Conservation (phyloP, 371 early-diverging fungal genomes). For the Batkoa obscura region DNA sequence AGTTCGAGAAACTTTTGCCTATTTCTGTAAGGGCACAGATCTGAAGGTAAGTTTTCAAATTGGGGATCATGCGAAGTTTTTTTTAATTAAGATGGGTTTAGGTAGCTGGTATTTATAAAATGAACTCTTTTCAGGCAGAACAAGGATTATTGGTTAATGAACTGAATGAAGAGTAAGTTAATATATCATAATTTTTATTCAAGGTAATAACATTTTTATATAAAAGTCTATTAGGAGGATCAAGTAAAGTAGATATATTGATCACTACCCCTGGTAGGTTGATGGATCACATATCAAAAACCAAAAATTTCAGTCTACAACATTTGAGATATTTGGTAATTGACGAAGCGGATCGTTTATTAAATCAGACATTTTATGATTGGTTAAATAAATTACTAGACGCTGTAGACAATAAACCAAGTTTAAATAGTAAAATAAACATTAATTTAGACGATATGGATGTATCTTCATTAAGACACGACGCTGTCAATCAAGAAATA, state of each 20-base stretch:
- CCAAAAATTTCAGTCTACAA: conserved; percentile 73
- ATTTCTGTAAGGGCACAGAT: conserved; percentile 46
- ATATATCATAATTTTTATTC: not conserved
- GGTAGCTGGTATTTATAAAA: conserved; percentile 51
- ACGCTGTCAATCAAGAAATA: not conserved
- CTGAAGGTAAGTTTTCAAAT: conserved; percentile 18
- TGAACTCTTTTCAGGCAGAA: conserved; percentile 57
- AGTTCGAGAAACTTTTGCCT: conserved; percentile 65
- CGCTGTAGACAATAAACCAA: not conserved
- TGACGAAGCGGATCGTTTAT: conserved; percentile 95
- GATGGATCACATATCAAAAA: conserved; percentile 68
- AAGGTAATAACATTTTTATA: not conserved
- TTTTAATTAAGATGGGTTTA: conserved; percentile 64
- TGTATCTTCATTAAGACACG: no score
- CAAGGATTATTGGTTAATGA: conserved; percentile 42
- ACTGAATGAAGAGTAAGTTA: conserved; percentile 12
- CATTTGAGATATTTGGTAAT: conserved; percentile 73
- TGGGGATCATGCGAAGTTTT: conserved; percentile 95
- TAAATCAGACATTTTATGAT: conserved; percentile 90
- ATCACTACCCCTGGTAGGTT: conserved; percentile 92
- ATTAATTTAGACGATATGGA: no score
- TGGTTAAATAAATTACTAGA: conserved; percentile 69
- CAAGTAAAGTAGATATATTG: conserved; percentile 68
- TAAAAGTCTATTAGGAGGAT: conserved; percentile 26
- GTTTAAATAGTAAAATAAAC: no score